Evolutionary conservation across 768 basidiomycete genomes (phyloP), one percentile per base, ranked within the genome.

Genomic region (Auricularia heimuer): DNA sequence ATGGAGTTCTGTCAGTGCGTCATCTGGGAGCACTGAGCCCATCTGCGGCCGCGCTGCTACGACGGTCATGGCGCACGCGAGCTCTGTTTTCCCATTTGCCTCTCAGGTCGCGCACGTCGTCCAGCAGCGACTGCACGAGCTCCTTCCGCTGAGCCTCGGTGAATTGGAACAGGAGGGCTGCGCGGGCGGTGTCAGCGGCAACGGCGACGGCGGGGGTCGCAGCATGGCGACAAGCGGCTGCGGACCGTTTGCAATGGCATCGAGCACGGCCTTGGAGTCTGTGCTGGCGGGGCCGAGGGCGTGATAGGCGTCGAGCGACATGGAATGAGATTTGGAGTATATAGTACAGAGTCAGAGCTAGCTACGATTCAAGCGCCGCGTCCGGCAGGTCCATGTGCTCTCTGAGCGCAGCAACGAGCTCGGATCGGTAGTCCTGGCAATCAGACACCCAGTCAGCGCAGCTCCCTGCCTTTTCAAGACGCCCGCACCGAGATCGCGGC

Each of bases 401-500:
- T 6, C 29, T 21, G 24, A 60, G 56, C 34, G 56, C 56, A 8
- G 21, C 56, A 4, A 6, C 24, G 1, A 60, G 34, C 56, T 60
- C 56, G 24, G 56, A 33, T 12, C 56, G 56, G 24, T 60, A 60
- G 24, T 35, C 56, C 56, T 60, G 29, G 6, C 4, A 35, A 21
- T 51, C 47, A 10, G 10, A 51, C 8, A 21, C 10, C 11, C 6
- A 6, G 16, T 12, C 14, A 14, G 47, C 14, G 47, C 14, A 51
- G 21, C 21, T 18, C 47, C 39, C 39, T 42, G 39, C 39, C 39
- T 42, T 14, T 42, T 42, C 6, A 10, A 18, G 47, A 10, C 11
- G 6, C 11, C 10, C 83, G 69, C 67, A 90, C 90, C 64, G 85
- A 82, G 34, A 94, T 82, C 1, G 90, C 92, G 56, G 82, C 80